A percentile compares a stretch with the other conserved stretches of the same genome.
phyloP scores from a whole-genome alignment of 2,329 filamentous ascomycete genomes.

The Colletotrichum incanum region DNA sequence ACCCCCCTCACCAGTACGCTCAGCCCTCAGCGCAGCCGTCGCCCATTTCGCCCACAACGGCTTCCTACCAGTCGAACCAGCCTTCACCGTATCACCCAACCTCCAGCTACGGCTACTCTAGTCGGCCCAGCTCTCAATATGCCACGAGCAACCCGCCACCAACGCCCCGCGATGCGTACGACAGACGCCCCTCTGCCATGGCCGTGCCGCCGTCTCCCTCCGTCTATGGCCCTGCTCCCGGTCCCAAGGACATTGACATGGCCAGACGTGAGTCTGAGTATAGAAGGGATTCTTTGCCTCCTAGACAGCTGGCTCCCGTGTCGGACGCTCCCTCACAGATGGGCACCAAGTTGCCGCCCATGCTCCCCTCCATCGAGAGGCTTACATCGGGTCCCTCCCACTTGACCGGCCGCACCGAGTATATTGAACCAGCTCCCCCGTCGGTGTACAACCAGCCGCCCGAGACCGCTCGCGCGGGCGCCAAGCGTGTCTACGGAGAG shows the following conservation, averaged over 20 bases:
- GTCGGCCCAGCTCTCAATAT: conserved; percentile 50
- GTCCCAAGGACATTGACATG: conserved; percentile 20
- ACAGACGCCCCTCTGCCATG: conserved; percentile 56
- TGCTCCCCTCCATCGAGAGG: conserved; percentile 22
- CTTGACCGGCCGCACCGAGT: conserved; percentile 1
- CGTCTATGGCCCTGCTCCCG: conserved; percentile 41
- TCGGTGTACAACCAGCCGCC: background rate
- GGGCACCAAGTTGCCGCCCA: conserved; percentile 18
- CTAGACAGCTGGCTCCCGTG: conserved; percentile 49
- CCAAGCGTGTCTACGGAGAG: conserved; percentile 42
- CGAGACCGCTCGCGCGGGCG: conserved; percentile 34
- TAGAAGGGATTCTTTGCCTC: conserved; percentile 48
- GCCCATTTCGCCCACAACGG: conserved; percentile 53
- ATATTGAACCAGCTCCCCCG: conserved; percentile 39
- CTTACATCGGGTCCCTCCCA: conserved; percentile 4
- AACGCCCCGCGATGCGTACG: conserved; percentile 54
- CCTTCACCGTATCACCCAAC: conserved; percentile 60
- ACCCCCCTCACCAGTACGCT: conserved; percentile 53
- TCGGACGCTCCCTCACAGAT: conserved; percentile 54
- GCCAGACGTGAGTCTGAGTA: conserved; percentile 31
- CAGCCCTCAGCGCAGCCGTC: conserved; percentile 51
- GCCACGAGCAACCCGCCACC: conserved; percentile 50
- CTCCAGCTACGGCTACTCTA: conserved; percentile 57
- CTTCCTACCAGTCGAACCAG: conserved; percentile 53
- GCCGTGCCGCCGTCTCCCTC: conserved; percentile 58